phyloP scores from a whole-genome alignment of 2,329 filamentous ascomycete species.

The Paecilomyces fulvus region DNA sequence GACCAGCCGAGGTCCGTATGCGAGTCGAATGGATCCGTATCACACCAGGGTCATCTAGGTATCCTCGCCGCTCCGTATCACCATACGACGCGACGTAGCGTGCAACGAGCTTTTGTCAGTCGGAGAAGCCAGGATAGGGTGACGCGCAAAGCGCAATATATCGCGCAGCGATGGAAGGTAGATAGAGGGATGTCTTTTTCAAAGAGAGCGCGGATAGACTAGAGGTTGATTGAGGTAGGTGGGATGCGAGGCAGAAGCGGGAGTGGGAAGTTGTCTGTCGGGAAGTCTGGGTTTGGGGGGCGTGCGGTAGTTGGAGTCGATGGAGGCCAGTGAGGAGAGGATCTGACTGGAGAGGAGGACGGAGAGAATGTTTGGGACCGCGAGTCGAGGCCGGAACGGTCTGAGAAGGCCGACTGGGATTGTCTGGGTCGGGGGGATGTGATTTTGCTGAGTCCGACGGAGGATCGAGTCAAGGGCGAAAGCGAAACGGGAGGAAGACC shows the following conservation, averaged over 20 bases:
- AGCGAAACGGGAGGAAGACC: background rate
- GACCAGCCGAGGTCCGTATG: background rate
- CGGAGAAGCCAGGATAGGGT: background rate
- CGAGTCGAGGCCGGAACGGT: slow-evolving; percentile 6
- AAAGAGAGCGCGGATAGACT: slow-evolving; percentile 3
- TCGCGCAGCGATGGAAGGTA: background rate
- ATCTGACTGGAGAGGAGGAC: slow-evolving; percentile 6
- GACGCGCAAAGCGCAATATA: background rate
- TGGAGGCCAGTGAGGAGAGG: background rate
- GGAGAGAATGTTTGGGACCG: slow-evolving; percentile 7
- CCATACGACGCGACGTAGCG: background rate
- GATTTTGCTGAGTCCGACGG: background rate
- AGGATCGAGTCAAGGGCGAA: background rate
- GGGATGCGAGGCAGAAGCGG: slow-evolving; percentile 9
- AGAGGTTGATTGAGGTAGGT: slow-evolving; percentile 3
- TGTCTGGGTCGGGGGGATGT: background rate
- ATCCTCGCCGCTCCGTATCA: background rate
- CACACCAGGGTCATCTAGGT: background rate
- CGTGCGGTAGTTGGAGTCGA: slow-evolving; percentile 4
- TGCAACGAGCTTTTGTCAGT: background rate
- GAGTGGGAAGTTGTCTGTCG: slow-evolving; percentile 2
- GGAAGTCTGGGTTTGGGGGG: slow-evolving; percentile 6
- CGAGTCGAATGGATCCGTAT: background rate
- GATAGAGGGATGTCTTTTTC: background rate
- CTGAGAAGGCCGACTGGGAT: slow-evolving; percentile 1